Conservation (phyloP, 2,329 filamentous ascomycete genomes). For the Monosporascus sp. region DNA sequence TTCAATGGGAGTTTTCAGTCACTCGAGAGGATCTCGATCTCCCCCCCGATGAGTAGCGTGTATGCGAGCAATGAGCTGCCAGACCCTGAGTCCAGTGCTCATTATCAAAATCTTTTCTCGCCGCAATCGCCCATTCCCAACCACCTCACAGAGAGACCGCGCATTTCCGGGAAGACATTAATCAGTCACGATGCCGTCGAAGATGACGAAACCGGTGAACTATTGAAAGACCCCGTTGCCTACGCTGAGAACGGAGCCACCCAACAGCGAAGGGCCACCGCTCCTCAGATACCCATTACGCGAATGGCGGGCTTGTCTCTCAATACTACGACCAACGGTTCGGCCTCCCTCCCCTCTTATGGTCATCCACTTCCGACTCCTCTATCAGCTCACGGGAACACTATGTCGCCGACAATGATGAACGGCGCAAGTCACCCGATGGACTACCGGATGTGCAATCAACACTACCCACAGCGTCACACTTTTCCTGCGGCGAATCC, state of each 20-base stretch:
- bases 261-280: conserved; percentile 62
- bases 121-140: conserved; percentile 69
- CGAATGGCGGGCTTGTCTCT: conserved; percentile 68
- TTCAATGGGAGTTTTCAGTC: conserved; percentile 59
- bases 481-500: conserved; percentile 86
- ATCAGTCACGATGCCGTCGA: conserved; percentile 65
- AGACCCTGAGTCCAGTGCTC: conserved; percentile 47
- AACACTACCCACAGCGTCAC: conserved; percentile 52
- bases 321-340: conserved; percentile 56
- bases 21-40: conserved; percentile 56
- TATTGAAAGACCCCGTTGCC: conserved; percentile 67
- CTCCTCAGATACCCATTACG: conserved; percentile 63
- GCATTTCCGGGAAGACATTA: conserved; percentile 63
- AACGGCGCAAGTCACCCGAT: conserved; percentile 38
- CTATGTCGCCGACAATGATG: conserved; percentile 55
- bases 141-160: conserved; percentile 56
- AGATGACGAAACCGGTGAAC: conserved; percentile 65
- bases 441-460: conserved; percentile 50
- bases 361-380: conserved; percentile 30
- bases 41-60: conserved; percentile 52
- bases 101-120: conserved; percentile 63
- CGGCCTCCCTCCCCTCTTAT: conserved; percentile 49
- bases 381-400: conserved; percentile 35
- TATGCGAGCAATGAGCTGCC: conserved; percentile 54
- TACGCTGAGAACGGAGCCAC: conserved; percentile 66